These are phyloP conservation scores for Arthroderma sp. DNA, from an alignment of 2,329 filamentous ascomycete genomes.

Conservation along the genomic window DNA sequence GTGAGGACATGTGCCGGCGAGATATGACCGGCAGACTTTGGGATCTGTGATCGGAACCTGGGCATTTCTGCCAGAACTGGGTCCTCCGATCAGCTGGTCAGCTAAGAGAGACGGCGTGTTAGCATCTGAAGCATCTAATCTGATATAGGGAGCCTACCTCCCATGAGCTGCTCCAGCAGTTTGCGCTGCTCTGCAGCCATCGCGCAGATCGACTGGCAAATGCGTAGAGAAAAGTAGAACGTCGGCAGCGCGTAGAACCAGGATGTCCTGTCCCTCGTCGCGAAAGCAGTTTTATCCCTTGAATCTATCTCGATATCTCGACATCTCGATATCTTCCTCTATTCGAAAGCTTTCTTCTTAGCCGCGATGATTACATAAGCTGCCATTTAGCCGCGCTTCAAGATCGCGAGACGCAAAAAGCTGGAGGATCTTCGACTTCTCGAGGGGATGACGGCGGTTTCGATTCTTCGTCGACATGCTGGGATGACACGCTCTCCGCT, in stretches of 20 bases:
- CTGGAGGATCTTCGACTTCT: not conserved
- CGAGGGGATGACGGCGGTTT: not conserved
- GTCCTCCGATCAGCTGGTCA: conserved; percentile 66
- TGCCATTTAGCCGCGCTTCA: not conserved
- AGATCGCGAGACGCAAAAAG: not conserved
- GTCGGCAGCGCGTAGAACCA: no score
- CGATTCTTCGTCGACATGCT: conserved; percentile 22
- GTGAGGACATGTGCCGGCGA: conserved; percentile 89
- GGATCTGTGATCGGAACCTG: conserved; percentile 81
- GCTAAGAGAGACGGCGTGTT: conserved; percentile 22
- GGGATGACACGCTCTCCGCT: conserved; percentile 35
- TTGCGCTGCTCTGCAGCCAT: conserved; percentile 98
- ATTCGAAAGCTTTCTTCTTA: not conserved
- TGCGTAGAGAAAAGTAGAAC: not conserved
- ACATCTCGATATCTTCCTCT: not conserved
- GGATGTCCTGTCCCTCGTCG: not conserved
- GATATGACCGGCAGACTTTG: conserved; percentile 89
- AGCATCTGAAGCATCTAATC: conserved; percentile 9
- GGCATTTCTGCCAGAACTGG: conserved; percentile 58
- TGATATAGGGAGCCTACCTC: conserved; percentile 27
- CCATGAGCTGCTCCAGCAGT: conserved; percentile 88
- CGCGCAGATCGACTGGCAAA: not conserved
- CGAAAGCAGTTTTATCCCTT: not conserved
- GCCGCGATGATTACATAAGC: not conserved
- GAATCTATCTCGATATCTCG: not conserved